Evolutionary conservation across 768 basidiomycete genomes (phyloP).

Genomic region (Lentinula sp.): DNA sequence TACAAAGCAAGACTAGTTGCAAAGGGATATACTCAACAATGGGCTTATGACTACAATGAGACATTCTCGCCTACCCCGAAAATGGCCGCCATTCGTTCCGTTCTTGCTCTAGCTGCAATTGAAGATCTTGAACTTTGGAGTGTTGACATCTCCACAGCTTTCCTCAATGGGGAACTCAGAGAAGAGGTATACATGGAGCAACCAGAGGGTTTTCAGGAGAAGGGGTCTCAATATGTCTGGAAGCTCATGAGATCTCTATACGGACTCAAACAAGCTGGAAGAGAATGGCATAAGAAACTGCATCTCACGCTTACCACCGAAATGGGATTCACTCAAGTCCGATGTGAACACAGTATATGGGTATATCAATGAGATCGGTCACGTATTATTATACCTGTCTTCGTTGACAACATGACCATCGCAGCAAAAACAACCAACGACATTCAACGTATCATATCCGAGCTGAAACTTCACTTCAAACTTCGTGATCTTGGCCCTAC

Average conservation of each 20-base stretch:
- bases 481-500: constrained; percentile 12
- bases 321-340: constrained; percentile 11
- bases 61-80: constrained; percentile 24
- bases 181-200: constrained; percentile 28
- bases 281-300: constrained; percentile 22
- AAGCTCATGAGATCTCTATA: constrained; percentile 15
- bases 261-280: constrained; percentile 20
- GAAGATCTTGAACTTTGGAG: constrained; percentile 28
- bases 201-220: constrained; percentile 17
- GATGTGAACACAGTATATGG: constrained; percentile 14
- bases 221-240: constrained; percentile 8
- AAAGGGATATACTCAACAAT: constrained; percentile 29
- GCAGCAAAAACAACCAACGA: constrained; percentile 5
- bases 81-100: constrained; percentile 20
- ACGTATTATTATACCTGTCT: constrained; percentile 5
- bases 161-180: constrained; percentile 22
- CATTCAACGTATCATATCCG: constrained; percentile 1
- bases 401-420: constrained; percentile 22
- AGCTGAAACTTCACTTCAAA: constrained; percentile 12
- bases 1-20: constrained; percentile 29
- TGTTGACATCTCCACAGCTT: constrained; percentile 33
- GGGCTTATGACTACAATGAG: constrained; percentile 28
- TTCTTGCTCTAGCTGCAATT: constrained; percentile 25
- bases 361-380: constrained; percentile 8
- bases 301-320: constrained; percentile 8